Base-by-base conservation (phyloP, 192 early-diverging fungal genomes). In the Rhizoclosmatium sp. region DNA sequence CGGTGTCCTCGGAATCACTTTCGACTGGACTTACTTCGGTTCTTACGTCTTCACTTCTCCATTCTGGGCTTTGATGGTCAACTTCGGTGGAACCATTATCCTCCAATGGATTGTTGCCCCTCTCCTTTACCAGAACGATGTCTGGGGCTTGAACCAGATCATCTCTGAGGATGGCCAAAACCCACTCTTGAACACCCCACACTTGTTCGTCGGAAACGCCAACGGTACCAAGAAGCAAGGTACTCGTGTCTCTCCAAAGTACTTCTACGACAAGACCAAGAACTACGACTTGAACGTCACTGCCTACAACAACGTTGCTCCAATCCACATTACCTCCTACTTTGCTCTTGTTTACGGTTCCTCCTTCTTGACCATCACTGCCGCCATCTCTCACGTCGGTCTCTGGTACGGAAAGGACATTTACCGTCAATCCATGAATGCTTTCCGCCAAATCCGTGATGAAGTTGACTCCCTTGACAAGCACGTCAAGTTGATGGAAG, bases 371-470 rank as follows among this genome's bases (percentile, higher is more conserved):
- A 84, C 83, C 65, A 67, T 93, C 65, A 84, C 85, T 16, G 82
- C 90, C 58, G 77, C 87, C 2, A 41, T 94, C 5, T 82, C 84
- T 31, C 92, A 94, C 78, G 88, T 90, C 31, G 56, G 74, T 21
- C 73, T 95, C 7, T 92, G 72, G 72, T 80, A 80, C 44, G 78
- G 78, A 7, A 71, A 51, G 42, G 71, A 71, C 51, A 62, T 80
- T 54, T 65, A 58, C n/a, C 69, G 69, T 2, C 78, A 71, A 45
- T 14, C 51, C 9, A 54, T 51, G 69, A 72, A 65, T 48, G 69
- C 78, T 5, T 76, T 76, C 64, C 42, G 51, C 19, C 75, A 76
- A 54, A n/a, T 56, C 39, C 12, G 31, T 14, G 62, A 71, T 31
- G 75, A 56, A 65, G 60, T 64, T 19, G 72, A 75, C 59, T n/a